phyloP scores from a whole-genome alignment of 2,329 filamentous ascomycete species.

The Ophiostoma sp. region DNA sequence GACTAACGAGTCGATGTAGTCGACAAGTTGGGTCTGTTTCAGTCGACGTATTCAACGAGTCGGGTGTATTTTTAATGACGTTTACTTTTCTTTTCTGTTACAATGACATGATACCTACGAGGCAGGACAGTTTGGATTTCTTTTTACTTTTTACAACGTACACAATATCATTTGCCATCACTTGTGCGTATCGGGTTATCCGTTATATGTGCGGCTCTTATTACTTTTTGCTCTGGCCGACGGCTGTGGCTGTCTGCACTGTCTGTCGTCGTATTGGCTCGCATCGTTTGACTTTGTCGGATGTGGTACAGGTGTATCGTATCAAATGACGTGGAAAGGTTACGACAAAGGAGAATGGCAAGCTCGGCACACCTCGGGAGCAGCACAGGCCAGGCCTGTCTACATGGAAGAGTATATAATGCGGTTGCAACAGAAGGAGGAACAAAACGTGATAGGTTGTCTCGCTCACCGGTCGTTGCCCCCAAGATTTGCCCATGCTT shows the following conservation, averaged over 20 bases:
- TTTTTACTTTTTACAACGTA: not conserved
- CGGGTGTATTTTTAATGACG: constrained; percentile 1
- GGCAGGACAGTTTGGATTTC: not conserved
- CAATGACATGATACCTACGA: constrained; percentile 11
- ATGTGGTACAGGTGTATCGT: not conserved
- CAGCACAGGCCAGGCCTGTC: not conserved
- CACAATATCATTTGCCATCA: not conserved
- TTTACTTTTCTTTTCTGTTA: not conserved
- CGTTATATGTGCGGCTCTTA: not conserved
- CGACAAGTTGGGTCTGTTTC: not conserved
- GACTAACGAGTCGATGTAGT: not conserved
- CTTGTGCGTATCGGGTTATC: not conserved
- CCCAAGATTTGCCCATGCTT: not conserved
- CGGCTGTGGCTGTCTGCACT: not conserved
- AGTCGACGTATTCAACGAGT: not conserved
- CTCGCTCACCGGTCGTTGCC: not conserved
- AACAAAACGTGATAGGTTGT: not conserved
- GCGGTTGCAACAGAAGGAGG: not conserved
- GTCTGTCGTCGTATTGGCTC: not conserved
- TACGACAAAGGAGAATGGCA: not conserved
- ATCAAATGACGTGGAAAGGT: not conserved
- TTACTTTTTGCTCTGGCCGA: not conserved
- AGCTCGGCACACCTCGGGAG: not conserved
- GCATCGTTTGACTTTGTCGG: not conserved
- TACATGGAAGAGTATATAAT: not conserved